Percentiles rank a stretch among this genome's conserved stretches.
Evolutionary conservation across 805 yeast genomes (phyloP).

Genomic region (Dipodascopsis uninucleata): DNA sequence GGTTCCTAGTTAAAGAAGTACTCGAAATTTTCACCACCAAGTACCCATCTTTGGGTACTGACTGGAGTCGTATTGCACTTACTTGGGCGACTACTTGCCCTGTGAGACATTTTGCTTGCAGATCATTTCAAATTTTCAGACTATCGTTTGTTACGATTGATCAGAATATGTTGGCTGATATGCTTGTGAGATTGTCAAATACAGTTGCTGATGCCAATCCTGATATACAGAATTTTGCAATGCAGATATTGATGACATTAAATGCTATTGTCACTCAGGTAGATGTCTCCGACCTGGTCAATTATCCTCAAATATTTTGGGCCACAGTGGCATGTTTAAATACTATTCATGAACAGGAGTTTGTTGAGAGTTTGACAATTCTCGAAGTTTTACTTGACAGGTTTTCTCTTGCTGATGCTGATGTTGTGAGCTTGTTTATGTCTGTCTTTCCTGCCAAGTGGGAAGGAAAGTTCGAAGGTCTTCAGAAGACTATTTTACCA

Average conservation of each 20-base stretch:
- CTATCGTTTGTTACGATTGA: constrained; percentile 78
- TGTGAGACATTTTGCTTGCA: constrained; percentile 92
- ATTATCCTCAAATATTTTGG: constrained; percentile 95
- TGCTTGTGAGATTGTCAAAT: constrained; percentile 87
- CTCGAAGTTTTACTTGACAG: constrained; percentile 79
- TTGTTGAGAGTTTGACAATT: constrained; percentile 79
- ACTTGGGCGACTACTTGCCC: constrained; percentile 98
- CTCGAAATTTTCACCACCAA: constrained; percentile 51
- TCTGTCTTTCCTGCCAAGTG: constrained; percentile 90
- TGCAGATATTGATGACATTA: constrained; percentile 94
- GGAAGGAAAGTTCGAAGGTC: constrained; percentile 91
- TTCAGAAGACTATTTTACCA: constrained; percentile 71
- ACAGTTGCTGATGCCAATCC: constrained; percentile 85
- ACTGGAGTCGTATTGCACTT: constrained; percentile 81
- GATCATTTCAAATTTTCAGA: constrained; percentile 91
- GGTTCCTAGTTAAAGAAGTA: constrained; percentile 59
- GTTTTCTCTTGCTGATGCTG: constrained; percentile 80
- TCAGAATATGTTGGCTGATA: constrained; percentile 83
- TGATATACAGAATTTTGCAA: constrained; percentile 93
- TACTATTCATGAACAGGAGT: constrained; percentile 90
- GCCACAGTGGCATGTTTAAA: constrained; percentile 85
- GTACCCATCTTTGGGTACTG: constrained; percentile 55
- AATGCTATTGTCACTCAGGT: constrained; percentile 88
- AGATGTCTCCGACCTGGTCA: constrained; percentile 70
- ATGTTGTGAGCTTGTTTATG: constrained; percentile 75